Base-by-base conservation (phyloP, 1,139 yeast genomes). In the Kodamaea ohmeri region DNA sequence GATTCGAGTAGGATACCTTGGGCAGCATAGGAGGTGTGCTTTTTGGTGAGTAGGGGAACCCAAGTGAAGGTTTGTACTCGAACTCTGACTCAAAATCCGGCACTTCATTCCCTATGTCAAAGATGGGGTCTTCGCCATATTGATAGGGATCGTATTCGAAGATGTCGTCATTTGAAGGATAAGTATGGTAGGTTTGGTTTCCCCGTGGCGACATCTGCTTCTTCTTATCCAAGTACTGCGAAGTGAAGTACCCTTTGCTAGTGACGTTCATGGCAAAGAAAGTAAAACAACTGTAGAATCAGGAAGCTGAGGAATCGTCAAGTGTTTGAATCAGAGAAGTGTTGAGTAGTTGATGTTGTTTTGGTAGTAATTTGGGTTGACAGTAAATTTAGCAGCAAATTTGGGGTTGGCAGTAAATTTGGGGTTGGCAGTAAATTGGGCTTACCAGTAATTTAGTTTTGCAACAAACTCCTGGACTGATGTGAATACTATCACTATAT, bases 161-260 rank as follows among this genome's bases (percentile, higher is more conserved):
- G 26, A 21, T 13, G 14, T 21, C 34, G 16, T 31, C 34, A 19
- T 31, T 12, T 4, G 12, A n/a, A 4, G 36, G 36, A 25, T 21
- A 32, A 21, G 27, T 24, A 12, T 36, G 22, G 33, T 31, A 32
- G 15, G 22, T 26, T 13, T 35, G 36, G 35, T 38, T 36, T 27
- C 41, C 30, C 16, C 39, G 40, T n/a, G 51, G 50, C 14, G 50
- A 38, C 22, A 32, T 22, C 31, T 41, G 44, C 25, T 42, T 42
- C 39, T 44, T 43, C 33, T 43, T 43, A 17, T 52, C 52, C 25
- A 55, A 44, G 37, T 52, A 56, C 37, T 47, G 50, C 9, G 52
- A 43, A 25, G 59, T 47, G 36, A 43, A 56, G 48, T 56, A 55
- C 13, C 55, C 60, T 21, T 52, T 48, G 18, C 48, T 47, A 13